Evolutionary conservation across 1,284 basidiomycete species (phyloP), one percentile per base, ranked within the genome.

Genomic region (Cryptococcus sp.): DNA sequence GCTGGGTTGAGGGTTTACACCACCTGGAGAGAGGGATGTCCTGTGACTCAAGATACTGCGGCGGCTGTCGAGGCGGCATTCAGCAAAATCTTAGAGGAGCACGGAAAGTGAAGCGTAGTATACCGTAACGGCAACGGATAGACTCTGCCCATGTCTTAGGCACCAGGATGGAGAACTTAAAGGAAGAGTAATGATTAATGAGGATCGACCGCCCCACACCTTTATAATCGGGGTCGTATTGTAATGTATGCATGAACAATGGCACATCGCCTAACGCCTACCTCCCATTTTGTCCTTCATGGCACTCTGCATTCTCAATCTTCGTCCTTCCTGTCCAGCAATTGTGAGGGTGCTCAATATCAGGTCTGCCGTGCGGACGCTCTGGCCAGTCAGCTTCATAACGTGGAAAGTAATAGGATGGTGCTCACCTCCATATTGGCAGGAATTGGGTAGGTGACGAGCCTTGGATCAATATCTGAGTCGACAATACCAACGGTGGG

Each of bases 401-500:
- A 23, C 37, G 24, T 39, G 36, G 5, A 16, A 16, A 39, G 18
- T 34, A 39, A 5, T 21, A 9, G 41, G 18, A 44, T 2, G 13
- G 25, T 13, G 60, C 85, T 90, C 76, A 98, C 94, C 77, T 98
- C 94, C 54, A 68, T 61, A 74, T 98, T 99, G 36, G 91, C 93
- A 1, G 93, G 94, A 65, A 99, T 97, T 32, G 96, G 87, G 75
- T 98, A 98, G 80, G 97, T 98, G 54, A 98, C 93, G 34, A 92
- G 80, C 18, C 96, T 85, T 4, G 96, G 96, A 75, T 99, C 96
- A 37, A 86, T 88, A 72, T 99, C 91, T 24, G 91, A 89, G 76
- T 99, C 96, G 54, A 93, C 83, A 58, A 98, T 85, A 24, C 85
- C 91, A 58, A 93, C 82, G 0, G 91, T 93, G 0, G 91, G 91